Evolutionary conservation across 768 basidiomycete species (phyloP), one percentile per base, ranked within the genome.

Genomic region (Favolaschia claudopus): DNA sequence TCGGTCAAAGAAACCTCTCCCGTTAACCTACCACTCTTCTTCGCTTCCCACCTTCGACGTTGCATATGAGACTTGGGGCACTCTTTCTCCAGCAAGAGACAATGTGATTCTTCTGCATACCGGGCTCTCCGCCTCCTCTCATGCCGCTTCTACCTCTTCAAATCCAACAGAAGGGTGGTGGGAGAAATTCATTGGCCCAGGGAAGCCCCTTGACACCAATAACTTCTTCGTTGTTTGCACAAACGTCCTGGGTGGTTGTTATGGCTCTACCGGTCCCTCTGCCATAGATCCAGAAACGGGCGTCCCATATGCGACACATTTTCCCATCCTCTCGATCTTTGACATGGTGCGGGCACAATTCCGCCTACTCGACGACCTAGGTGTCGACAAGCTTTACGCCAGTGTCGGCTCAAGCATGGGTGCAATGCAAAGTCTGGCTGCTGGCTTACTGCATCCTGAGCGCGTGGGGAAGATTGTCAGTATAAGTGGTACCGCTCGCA

Each of bases 61-160:
- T 56, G 97, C 97, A 0, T 99, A 99, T 81, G 97, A 99, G 78
- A 93, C 97, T 0, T 99, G 97, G 97, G 97, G 97, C 3, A 86
- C 85, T 2, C 89, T 99, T 39, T 91, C 92, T 22, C 79, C 89
- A 0, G 66, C 77, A 7, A 83, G 81, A 39, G 89, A 94, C 72
- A 99, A 99, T 69, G 96, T 85, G 45, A 95, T 99, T 45, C 87
- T 99, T 13, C 84, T 99, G 12, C 96, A 98, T 69, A 99, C 97
- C 0, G 97, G 97, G 17, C 84, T 99, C 4, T 96, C 93, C 12
- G 97, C 96, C 0, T 96, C 94, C 1, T 97, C 95, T 0, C 97
- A 99, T 76, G 94, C 95, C 0, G 92, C 94, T 3, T 88, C 92
- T 20, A 95, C 95, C 0, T 69, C 79, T 4, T 72, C 78, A 4